Percentiles rank a stretch among this genome's conserved stretches.
These are phyloP conservation scores for Aspergillus unguis DNA, from an alignment of 2,329 filamentous ascomycete genomes.

Conservation along the genomic window DNA sequence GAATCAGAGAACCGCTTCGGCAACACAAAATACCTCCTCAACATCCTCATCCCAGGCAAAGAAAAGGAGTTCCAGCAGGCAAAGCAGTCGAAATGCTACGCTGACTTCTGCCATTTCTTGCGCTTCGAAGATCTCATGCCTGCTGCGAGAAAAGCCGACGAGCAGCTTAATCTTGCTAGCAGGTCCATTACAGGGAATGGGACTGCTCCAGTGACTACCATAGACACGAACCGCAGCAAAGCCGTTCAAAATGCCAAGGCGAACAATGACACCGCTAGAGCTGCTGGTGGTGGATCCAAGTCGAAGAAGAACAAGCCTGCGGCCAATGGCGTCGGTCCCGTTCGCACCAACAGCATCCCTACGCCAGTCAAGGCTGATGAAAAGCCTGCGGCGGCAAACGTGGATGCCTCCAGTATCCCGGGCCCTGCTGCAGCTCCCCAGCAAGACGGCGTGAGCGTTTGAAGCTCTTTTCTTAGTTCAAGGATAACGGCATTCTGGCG, in stretches of 20 bases:
- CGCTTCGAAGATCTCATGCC: slow-evolving; percentile 62
- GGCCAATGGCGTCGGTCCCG: slow-evolving; percentile 28
- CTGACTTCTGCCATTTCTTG: slow-evolving; percentile 63
- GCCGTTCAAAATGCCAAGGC: slow-evolving; percentile 34
- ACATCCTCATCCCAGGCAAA: slow-evolving; percentile 82
- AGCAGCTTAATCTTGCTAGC: slow-evolving; percentile 44
- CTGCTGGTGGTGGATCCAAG: slow-evolving; percentile 29
- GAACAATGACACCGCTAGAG: slow-evolving; percentile 35
- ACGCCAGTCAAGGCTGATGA: slow-evolving; percentile 22
- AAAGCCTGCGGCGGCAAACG: slow-evolving; percentile 20
- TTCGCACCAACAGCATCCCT: slow-evolving; percentile 34
- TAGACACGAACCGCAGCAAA: slow-evolving; percentile 16
- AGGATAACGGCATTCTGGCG: slow-evolving; percentile 4
- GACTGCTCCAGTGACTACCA: slow-evolving; percentile 1
- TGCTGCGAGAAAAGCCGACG: slow-evolving; percentile 64
- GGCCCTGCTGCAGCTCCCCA: background rate
- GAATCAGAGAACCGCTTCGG: slow-evolving; percentile 80
- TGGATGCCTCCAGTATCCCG: slow-evolving; percentile 20
- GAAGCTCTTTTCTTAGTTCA: background rate
- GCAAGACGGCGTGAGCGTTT: background rate
- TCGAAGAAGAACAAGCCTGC: slow-evolving; percentile 23
- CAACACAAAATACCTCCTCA: slow-evolving; percentile 89
- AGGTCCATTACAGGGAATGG: slow-evolving; percentile 24
- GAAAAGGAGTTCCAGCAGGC: slow-evolving; percentile 62
- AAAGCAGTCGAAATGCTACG: slow-evolving; percentile 67